Conservation (phyloP, 1,284 basidiomycete species). For the Melampsora larici-populina region DNA sequence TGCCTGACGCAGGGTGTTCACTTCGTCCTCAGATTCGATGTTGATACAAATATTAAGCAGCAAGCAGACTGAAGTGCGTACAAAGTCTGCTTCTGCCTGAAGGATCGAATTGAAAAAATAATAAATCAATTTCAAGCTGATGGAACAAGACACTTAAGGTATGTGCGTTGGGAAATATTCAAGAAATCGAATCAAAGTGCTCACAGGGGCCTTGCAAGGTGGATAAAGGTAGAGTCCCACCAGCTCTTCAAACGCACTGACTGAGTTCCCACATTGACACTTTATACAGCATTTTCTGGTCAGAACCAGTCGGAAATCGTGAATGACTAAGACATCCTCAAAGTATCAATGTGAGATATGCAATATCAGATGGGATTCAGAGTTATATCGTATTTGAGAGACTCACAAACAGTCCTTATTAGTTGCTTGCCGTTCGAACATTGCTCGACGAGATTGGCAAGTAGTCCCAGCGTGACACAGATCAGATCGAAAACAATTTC, state of each 20-base stretch:
- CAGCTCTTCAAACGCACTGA: slow-evolving; percentile 18
- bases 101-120: neutral
- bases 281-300: neutral
- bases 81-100: slow-evolving; percentile 33
- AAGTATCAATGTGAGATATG: neutral
- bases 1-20: too few relatives aligned
- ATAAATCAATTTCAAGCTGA: neutral
- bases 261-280: neutral
- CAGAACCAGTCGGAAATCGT: neutral
- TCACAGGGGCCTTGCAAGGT: slow-evolving; percentile 15
- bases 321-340: neutral
- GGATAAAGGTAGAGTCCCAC: slow-evolving; percentile 25
- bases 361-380: neutral
- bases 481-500: slow-evolving; percentile 36
- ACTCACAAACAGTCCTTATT: slow-evolving; percentile 16
- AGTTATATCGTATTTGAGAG: neutral
- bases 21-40: too few relatives aligned
- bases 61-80: slow-evolving; percentile 25
- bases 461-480: slow-evolving; percentile 29
- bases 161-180: neutral
- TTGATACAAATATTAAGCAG: slow-evolving; percentile 4
- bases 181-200: neutral
- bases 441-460: slow-evolving; percentile 35
- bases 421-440: slow-evolving; percentile 13
- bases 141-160: neutral